Percentiles rank a stretch among this genome's conserved stretches.
Evolutionary conservation across 495 filamentous ascomycete genomes (phyloP).

Genomic region (Thermothielavioides terrestris): DNA sequence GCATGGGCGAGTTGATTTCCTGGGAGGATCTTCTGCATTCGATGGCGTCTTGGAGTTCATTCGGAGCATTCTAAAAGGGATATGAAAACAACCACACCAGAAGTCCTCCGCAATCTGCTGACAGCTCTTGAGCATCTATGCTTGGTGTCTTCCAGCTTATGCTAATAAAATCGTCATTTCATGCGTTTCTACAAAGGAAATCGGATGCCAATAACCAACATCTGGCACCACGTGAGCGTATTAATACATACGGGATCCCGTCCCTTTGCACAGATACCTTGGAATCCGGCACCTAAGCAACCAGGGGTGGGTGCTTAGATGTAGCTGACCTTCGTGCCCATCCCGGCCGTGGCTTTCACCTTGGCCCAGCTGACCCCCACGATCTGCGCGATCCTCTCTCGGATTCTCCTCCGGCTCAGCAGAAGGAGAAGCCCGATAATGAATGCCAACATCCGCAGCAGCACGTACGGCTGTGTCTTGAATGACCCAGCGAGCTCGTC

Average conservation of each 20-base stretch:
- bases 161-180: slow-evolving; percentile 1
- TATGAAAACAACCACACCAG: background rate
- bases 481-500: slow-evolving; percentile 54
- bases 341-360: slow-evolving; percentile 74
- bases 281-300: too few species aligned
- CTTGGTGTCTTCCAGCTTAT: background rate
- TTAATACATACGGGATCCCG: slow-evolving; percentile 3
- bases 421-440: slow-evolving; percentile 71
- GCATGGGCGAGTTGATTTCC: background rate
- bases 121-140: background rate
- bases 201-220: background rate
- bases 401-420: slow-evolving; percentile 62
- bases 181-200: slow-evolving; percentile 8
- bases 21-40: background rate
- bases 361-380: slow-evolving; percentile 71
- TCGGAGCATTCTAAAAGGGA: background rate
- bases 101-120: background rate
- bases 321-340: slow-evolving; percentile 98
- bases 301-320: slow-evolving; percentile 35
- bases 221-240: background rate
- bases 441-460: slow-evolving; percentile 72
- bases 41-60: background rate
- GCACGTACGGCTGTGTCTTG: slow-evolving; percentile 60
- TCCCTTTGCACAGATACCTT: background rate
- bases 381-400: slow-evolving; percentile 62